Evolutionary conservation across 1,284 basidiomycete genomes (phyloP).

Genomic region (Trichosporon coremiiforme): DNA sequence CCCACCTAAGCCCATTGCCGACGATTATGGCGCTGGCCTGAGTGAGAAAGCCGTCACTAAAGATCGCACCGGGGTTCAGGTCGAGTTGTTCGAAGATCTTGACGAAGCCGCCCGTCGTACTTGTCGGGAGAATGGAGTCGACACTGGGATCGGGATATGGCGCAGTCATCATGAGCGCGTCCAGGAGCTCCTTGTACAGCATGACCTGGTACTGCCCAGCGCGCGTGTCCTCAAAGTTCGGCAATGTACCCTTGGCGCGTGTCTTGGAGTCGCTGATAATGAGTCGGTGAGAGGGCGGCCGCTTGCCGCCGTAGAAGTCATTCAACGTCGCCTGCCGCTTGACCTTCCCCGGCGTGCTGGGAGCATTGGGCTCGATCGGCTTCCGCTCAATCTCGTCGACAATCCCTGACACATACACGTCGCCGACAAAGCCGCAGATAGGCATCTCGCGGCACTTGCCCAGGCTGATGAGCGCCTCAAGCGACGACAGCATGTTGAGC

Average conservation of each 20-base stretch:
- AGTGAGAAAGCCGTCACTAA: slow-evolving; percentile 64
- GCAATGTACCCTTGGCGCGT: slow-evolving; percentile 62
- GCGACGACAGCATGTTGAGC: slow-evolving; percentile 65
- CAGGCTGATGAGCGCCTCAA: slow-evolving; percentile 60
- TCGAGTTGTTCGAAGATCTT: slow-evolving; percentile 61
- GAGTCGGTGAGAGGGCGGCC: slow-evolving; percentile 53
- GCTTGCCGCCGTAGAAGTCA: slow-evolving; percentile 34
- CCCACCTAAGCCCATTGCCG: slow-evolving; percentile 47
- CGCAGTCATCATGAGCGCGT: slow-evolving; percentile 46
- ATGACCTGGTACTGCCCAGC: slow-evolving; percentile 76
- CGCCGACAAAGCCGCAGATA: slow-evolving; percentile 68
- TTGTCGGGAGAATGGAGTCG: neutral
- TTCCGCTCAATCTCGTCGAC: slow-evolving; percentile 63
- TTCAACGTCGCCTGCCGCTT: slow-evolving; percentile 36
- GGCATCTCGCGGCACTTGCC: slow-evolving; percentile 69
- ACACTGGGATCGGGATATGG: neutral
- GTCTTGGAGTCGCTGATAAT: slow-evolving; percentile 77
- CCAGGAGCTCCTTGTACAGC: slow-evolving; percentile 75
- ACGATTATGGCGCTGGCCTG: slow-evolving; percentile 60
- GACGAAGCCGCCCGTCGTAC: neutral
- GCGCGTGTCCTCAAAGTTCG: slow-evolving; percentile 65
- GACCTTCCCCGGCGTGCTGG: slow-evolving; percentile 33
- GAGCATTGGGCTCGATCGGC: slow-evolving; percentile 34
- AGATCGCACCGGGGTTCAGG: slow-evolving; percentile 59
- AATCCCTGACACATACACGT: slow-evolving; percentile 64